Conservation (phyloP, 768 basidiomycete genomes). For the Kwoniella mangroviensis region DNA sequence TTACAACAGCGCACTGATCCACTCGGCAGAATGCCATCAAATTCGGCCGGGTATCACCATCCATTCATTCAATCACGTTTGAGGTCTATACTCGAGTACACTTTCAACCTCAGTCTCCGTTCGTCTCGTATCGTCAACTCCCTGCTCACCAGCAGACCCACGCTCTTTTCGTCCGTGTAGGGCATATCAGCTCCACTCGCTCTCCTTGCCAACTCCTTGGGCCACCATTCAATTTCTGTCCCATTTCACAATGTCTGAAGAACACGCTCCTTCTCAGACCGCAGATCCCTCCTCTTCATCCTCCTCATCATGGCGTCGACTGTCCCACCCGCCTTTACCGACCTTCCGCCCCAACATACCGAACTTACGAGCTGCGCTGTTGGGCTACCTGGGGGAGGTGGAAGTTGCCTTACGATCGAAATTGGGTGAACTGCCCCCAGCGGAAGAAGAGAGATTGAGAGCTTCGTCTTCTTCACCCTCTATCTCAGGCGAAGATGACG, state of each 20-base stretch:
- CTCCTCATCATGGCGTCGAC: constrained; percentile 28
- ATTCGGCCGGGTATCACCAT: not conserved
- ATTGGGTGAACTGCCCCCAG: constrained; percentile 20
- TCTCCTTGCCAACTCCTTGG: too few relatives aligned
- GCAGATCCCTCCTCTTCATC: constrained; percentile 3
- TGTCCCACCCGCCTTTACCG: constrained; percentile 38
- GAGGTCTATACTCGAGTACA: not conserved
- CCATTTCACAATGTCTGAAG: not conserved
- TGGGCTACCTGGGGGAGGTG: constrained; percentile 54
- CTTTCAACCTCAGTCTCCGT: too few relatives aligned
- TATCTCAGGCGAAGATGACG: constrained; percentile 13
- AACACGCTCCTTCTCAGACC: not conserved
- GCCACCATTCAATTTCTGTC: too few relatives aligned
- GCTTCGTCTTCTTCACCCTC: constrained; percentile 22
- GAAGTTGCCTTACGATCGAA: constrained; percentile 44
- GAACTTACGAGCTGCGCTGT: constrained; percentile 47
- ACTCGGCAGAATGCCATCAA: not conserved
- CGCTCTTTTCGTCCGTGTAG: too few relatives aligned
- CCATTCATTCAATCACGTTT: not conserved
- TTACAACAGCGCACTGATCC: not conserved
- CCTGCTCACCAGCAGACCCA: too few relatives aligned
- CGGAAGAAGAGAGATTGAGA: constrained; percentile 14
- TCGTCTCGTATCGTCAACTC: too few relatives aligned
- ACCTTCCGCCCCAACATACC: constrained; percentile 33
- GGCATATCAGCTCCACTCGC: too few relatives aligned